Evolutionary conservation across 352 stramenopile genomes (phyloP), one percentile per base, ranked within the genome.

Genomic region (Aphanomyces euteiches): DNA sequence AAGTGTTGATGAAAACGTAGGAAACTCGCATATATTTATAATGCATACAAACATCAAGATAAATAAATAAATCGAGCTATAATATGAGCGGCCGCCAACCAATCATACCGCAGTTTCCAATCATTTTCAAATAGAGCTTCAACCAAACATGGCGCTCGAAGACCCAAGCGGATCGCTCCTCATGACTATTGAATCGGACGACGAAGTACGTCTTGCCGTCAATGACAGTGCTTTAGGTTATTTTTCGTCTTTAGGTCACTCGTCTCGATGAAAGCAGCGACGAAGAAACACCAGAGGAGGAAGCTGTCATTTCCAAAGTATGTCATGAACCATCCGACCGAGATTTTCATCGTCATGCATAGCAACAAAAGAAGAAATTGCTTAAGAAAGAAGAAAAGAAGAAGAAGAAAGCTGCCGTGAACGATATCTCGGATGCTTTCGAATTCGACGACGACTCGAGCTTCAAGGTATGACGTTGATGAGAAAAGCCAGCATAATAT

Each of bases 101-200:
- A 61, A 61, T 61, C 28, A 61, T 61, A 61, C 54, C 28, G 39
- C 54, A 37, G 28, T 36, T 63, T 70, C 64, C 64, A 70, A 70
- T 70, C 64, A 70, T 70, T 67, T 67, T 56, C 59, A 67, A 57
- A 41, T 56, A 56, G 54, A 17, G n/a, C 60, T 67, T 67, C 10
- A 21, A 63, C 19, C 56, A 40, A 2, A n/a, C 43, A 50, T 50
- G 43, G 43, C 43, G 50, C 50, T 19, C 21, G 19, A 61, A 19
- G 54, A 61, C 21, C 6, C 54, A n/a, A 19, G 28, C 5, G 54
- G 54, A 17, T 45, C 92, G 66, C 77, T 96, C 73, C 79, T 96
- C 74, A 93, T 94, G 87, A 96, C 88, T 65, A 93, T 96, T 71
- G 87, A 86, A 74, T 96, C 86, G 4, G 86, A 94, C 61, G 88